Evolutionary conservation across 148 eudicot genomes (phyloP).

Genomic region (Silene conica): DNA sequence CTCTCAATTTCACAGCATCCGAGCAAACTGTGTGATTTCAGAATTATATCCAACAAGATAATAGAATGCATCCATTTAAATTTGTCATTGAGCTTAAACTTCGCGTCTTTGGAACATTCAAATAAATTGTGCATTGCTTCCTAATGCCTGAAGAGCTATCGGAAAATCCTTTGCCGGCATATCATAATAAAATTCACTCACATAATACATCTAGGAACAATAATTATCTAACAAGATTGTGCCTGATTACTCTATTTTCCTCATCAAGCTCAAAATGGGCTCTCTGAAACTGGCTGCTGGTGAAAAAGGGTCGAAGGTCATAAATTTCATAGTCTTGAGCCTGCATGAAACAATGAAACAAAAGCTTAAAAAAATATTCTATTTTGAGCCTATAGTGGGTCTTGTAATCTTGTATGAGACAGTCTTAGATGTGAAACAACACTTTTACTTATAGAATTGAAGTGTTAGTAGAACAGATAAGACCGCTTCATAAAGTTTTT

Average conservation of each 20-base stretch:
- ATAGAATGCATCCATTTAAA: neutral
- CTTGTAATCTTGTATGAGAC: neutral
- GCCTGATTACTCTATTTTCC: slow-evolving; percentile 56
- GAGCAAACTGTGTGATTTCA: neutral
- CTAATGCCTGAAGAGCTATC: neutral
- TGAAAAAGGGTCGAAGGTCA: slow-evolving; percentile 76
- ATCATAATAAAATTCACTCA: neutral
- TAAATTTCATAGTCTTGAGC: slow-evolving; percentile 73
- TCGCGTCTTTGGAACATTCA: too few relatives aligned
- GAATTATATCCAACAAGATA: neutral
- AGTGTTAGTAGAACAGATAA: neutral
- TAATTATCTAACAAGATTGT: slow-evolving; percentile 33
- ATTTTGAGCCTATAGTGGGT: neutral
- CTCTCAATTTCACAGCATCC: too few relatives aligned
- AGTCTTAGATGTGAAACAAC: too few relatives aligned
- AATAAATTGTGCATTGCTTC: neutral
- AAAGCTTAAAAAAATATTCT: neutral
- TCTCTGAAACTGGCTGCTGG: slow-evolving; percentile 52
- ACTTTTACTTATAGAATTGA: neutral
- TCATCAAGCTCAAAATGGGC: slow-evolving; percentile 68
- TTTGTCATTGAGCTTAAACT: neutral
- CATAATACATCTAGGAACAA: neutral
- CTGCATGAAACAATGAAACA: slow-evolving; percentile 33
- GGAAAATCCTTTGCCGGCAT: neutral
- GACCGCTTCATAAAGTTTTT: neutral